phyloP scores from a whole-genome alignment of 225 moss, liverwort and hornwort genomes.

The Polytrichum commune region DNA sequence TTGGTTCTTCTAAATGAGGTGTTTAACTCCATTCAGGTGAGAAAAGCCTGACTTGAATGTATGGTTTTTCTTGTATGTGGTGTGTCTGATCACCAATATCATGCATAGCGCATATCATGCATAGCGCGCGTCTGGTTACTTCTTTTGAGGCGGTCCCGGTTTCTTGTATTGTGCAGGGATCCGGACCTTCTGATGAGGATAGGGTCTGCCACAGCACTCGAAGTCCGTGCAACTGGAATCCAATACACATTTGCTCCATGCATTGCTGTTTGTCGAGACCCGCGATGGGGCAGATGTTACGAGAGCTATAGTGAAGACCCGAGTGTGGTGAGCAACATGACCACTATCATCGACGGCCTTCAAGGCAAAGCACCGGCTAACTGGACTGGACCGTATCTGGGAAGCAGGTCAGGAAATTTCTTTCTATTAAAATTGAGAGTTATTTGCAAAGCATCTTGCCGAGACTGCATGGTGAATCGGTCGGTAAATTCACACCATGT shows the following conservation, averaged over 20 bases:
- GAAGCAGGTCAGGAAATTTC: slow-evolving; percentile 28
- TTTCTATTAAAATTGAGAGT: neutral
- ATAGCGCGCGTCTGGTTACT: neutral
- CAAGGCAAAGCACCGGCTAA: slow-evolving; percentile 49
- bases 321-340: slow-evolving; percentile 60
- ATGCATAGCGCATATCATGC: too few relatives aligned
- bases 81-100: too few relatives aligned
- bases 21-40: too few relatives aligned
- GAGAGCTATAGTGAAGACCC: slow-evolving; percentile 87
- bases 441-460: too few relatives aligned
- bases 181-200: slow-evolving; percentile 57
- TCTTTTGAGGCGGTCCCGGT: too few relatives aligned
- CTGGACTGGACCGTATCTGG: slow-evolving; percentile 52
- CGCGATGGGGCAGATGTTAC: slow-evolving; percentile 86
- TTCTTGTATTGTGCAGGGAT: slow-evolving; percentile 20
- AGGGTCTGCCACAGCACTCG: slow-evolving; percentile 71
- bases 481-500: too few relatives aligned
- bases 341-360: slow-evolving; percentile 62
- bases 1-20: too few relatives aligned
- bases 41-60: too few relatives aligned
- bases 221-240: slow-evolving; percentile 75
- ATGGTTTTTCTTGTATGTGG: too few relatives aligned
- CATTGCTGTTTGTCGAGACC: slow-evolving; percentile 83
- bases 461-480: too few relatives aligned
- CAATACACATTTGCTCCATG: slow-evolving; percentile 69